Evolutionary conservation across 176 grass and related monocot genomes (phyloP).

Genomic region (Raddia distichophylla): DNA sequence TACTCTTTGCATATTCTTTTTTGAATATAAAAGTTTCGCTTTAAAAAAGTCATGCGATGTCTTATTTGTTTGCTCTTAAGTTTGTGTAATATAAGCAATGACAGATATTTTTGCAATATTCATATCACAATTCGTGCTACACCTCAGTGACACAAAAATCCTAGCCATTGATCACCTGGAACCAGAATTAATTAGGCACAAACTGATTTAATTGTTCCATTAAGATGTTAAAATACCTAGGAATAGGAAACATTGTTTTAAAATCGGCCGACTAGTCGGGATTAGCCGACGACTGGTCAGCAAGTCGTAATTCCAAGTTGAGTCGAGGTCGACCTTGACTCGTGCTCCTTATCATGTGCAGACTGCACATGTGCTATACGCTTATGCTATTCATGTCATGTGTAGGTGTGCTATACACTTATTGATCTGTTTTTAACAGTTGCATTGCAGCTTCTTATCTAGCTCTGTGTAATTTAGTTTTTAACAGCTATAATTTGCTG

Average conservation of each 20-base stretch:
- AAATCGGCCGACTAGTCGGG: no score
- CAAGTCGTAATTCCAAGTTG: no score
- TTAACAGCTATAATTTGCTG: no score
- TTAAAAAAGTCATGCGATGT: neutral
- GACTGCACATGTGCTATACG: no score
- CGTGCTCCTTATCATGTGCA: no score
- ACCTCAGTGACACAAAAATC: neutral
- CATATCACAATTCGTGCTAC: neutral
- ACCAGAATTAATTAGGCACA: constrained; percentile 3
- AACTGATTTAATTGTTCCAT: constrained; percentile 19
- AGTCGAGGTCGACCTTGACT: no score
- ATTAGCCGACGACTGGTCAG: no score
- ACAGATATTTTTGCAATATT: neutral
- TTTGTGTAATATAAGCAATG: constrained; percentile 6
- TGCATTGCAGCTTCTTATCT: no score
- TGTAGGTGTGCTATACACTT: no score
- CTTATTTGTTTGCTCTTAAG: neutral
- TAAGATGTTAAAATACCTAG: constrained; percentile 11
- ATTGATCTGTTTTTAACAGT: no score
- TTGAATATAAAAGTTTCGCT: neutral
- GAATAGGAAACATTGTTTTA: neutral
- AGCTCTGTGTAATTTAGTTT: no score
- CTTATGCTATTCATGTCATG: no score
- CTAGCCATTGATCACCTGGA: neutral
- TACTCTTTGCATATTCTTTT: neutral